Percentiles rank a stretch among this genome's conserved stretches.
Evolutionary conservation across 768 basidiomycete species (phyloP).

Genomic region (Rhodotorula graminis): DNA sequence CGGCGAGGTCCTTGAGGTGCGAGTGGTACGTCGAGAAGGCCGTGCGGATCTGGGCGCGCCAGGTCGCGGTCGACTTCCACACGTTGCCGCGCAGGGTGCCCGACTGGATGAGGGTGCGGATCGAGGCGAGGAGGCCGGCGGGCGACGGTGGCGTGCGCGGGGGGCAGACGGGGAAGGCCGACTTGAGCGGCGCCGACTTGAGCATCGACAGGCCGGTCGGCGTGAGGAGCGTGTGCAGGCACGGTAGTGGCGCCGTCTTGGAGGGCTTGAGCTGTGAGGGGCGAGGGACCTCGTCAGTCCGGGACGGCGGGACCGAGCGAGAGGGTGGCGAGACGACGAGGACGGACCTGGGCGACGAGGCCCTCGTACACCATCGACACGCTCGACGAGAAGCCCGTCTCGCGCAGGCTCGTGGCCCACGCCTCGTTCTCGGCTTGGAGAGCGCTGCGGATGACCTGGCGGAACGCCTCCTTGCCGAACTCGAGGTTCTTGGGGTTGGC

Average conservation of each 20-base stretch:
- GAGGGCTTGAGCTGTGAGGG: constrained; percentile 23
- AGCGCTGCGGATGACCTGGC: constrained; percentile 28
- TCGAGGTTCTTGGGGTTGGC: constrained; percentile 32
- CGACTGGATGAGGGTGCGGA: constrained; percentile 26
- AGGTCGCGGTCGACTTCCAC: constrained; percentile 26
- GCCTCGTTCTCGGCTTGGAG: constrained; percentile 35
- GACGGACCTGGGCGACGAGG: constrained; percentile 26
- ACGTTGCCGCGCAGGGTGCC: constrained; percentile 15
- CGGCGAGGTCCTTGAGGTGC: constrained; percentile 28
- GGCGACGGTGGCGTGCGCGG: constrained; percentile 25
- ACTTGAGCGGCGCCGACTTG: constrained; percentile 36
- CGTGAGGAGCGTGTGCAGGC: constrained; percentile 36
- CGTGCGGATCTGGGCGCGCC: constrained; percentile 30
- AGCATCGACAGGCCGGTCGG: constrained; percentile 33
- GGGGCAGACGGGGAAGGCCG: constrained; percentile 34
- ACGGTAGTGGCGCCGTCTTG: constrained; percentile 21
- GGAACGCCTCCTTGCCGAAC: constrained; percentile 33
- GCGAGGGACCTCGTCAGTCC: background rate
- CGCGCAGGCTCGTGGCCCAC: constrained; percentile 35
- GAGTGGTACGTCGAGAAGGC: constrained; percentile 34
- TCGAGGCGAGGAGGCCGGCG: constrained; percentile 31
- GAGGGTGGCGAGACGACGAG: no score
- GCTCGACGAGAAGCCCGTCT: constrained; percentile 30
- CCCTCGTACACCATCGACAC: constrained; percentile 38
- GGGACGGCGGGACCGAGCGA: no score